A percentile compares a stretch with the other conserved stretches of the same genome.
Evolutionary conservation across 2,329 filamentous ascomycete species (phyloP).

Genomic region (Zymoseptoria pseudotritici): DNA sequence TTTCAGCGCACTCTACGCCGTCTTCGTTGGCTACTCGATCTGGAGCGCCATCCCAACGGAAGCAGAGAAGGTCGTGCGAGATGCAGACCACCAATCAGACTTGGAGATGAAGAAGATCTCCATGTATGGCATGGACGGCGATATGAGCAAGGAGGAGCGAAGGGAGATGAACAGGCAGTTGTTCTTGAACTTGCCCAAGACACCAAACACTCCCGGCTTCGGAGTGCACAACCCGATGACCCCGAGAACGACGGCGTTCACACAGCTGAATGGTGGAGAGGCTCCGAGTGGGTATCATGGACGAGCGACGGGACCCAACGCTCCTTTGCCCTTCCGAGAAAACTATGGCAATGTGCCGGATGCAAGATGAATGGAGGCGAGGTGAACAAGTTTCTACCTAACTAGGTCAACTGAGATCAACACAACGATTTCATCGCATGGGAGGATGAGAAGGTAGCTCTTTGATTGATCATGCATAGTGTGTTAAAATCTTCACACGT

Average conservation of each 20-base stretch:
- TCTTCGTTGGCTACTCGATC: constrained; percentile 52
- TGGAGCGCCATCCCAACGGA: constrained; percentile 46
- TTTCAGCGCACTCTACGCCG: constrained; percentile 51
- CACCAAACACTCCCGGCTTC: constrained; percentile 39
- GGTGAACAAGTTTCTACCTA: too few relatives aligned
- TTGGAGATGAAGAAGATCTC: constrained; percentile 49
- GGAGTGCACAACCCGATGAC: constrained; percentile 42
- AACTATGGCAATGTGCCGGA: constrained; percentile 17
- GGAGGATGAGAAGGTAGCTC: not conserved
- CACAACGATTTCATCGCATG: too few relatives aligned
- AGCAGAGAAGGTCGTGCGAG: constrained; percentile 24
- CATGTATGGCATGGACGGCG: constrained; percentile 33
- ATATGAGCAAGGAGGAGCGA: constrained; percentile 39
- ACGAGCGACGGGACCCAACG: constrained; percentile 6
- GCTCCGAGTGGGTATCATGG: constrained; percentile 4
- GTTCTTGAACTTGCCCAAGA: constrained; percentile 33
- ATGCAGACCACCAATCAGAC: constrained; percentile 19
- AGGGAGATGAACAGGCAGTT: constrained; percentile 50
- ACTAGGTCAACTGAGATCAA: too few relatives aligned
- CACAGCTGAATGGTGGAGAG: constrained; percentile 39
- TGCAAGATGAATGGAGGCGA: constrained; percentile 9
- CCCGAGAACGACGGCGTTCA: constrained; percentile 62
- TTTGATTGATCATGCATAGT: not conserved
- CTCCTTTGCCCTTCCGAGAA: constrained; percentile 25
- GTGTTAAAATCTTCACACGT: too few relatives aligned